Evolutionary conservation across 108 stramenopile species (phyloP), one percentile per base, ranked within the genome.

Genomic region (Fragilaria crotonensis): DNA sequence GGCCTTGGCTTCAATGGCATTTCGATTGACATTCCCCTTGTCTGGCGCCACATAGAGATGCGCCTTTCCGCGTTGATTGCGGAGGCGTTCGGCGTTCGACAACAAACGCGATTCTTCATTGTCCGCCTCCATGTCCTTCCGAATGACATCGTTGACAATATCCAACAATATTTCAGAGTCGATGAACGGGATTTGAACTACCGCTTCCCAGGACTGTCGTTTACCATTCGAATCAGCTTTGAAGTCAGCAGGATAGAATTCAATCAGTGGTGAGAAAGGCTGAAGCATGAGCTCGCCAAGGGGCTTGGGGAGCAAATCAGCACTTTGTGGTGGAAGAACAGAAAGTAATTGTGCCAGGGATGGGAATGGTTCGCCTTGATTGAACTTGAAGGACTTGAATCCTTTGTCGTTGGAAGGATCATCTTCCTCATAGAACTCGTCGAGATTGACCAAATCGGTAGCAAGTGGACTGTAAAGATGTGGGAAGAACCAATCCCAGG

Each of bases 391-490:
- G 0, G 67, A 59, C 29, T 78, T 63, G 48, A 73, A 79, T 57
- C 89, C 87, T 44, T 80, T 81, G 28, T 78, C 64, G n/a, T n/a
- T n/a, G n/a, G n/a, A n/a, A n/a, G n/a, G n/a, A n/a, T n/a, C n/a
- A n/a, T n/a, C n/a, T n/a, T n/a, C n/a, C n/a, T n/a, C n/a, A n/a
- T n/a, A n/a, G 64, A 90, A 96, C 55, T 85, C 52, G 46, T 93
- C 95, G 64, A 97, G 90, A 68, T 98, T 95, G 59, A 79, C 69
- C 30, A 99, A 76, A 79, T 99, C 99, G 4, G 93, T 94, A 11
- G 99, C 97, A 69, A 99, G 98, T 3, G 97, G 97, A 5, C 96
- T 97, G 66, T 99, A 99, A 66, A 98, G 99, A 67, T 93, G 96
- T 1, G 96, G 96, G 72, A 81, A 99, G 57, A 90, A 99, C 97